A percentile compares a stretch with the other conserved stretches of the same genome.
Conservation (phyloP, 352 stramenopile genomes). For the Phytophthora agathidicida region DNA sequence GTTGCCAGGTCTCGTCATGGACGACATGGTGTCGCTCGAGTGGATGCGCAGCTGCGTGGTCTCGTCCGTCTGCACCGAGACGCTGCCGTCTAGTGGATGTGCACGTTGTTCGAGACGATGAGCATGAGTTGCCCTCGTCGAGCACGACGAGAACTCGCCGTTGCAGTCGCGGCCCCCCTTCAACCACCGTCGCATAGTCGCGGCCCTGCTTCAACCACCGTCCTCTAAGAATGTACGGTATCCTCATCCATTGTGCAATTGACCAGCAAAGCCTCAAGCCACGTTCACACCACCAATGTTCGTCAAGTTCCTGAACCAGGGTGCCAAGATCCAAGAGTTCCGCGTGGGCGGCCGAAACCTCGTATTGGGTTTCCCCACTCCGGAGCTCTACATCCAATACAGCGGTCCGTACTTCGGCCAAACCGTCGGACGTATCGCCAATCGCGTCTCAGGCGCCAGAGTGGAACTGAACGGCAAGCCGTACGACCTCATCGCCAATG, state of each 20-base stretch:
- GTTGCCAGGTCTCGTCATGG: too few relatives aligned
- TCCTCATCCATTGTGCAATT: constrained; percentile 24
- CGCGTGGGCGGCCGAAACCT: constrained; percentile 32
- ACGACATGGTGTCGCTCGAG: too few relatives aligned
- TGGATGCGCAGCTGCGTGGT: too few relatives aligned
- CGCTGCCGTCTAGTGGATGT: too few relatives aligned
- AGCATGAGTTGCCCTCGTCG: too few relatives aligned
- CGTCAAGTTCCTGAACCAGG: constrained; percentile 36
- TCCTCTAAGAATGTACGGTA: background rate
- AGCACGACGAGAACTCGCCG: too few relatives aligned
- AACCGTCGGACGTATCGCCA: constrained; percentile 30
- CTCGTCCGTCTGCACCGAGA: too few relatives aligned
- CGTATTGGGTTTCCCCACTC: constrained; percentile 35
- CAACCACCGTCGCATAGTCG: too few relatives aligned
- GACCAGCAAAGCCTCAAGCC: constrained; percentile 8
- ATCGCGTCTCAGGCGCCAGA: constrained; percentile 30
- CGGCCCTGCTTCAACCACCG: constrained; percentile 21
- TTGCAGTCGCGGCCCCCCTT: too few relatives aligned
- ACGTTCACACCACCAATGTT: constrained; percentile 6
- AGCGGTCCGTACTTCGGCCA: constrained; percentile 31
- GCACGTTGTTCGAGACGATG: too few relatives aligned
- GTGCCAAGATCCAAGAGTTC: constrained; percentile 32
- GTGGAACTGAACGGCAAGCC: constrained; percentile 32
- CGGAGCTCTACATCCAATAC: constrained; percentile 37
- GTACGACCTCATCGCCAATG: constrained; percentile 35